Evolutionary conservation across 176 grass and related monocot genomes (phyloP), one percentile per base, ranked within the genome.

Genomic region (Cymbopogon citratus): DNA sequence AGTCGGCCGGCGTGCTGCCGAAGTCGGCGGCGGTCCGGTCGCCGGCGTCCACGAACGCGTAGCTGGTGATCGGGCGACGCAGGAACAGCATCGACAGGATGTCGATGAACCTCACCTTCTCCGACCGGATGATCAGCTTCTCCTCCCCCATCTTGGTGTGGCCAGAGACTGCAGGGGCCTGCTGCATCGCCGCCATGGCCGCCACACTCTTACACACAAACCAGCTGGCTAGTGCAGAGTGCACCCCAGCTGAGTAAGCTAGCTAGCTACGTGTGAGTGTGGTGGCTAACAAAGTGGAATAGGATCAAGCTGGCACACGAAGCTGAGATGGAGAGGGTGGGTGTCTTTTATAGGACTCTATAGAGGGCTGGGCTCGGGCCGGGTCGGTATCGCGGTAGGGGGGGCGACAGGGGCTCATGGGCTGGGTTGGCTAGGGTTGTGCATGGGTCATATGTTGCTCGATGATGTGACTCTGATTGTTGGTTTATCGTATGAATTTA

Each of bases 61-160:
- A 91, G 75, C 83, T 86, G 1, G 57, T 74, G 69, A 91, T 18
- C 3, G 80, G 76, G 24, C 86, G 74, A 2, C 91, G 81, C 5
- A 91, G 69, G 38, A 88, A 16, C 67, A 91, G 34, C 75, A 91
- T 78, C 44, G 88, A 90, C 69, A 91, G 75, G 65, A 94, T 56
- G 80, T 91, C 86, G 40, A 91, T 36, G 59, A 94, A 62, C 75
- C 91, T 44, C 51, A 70, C 67, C 76, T 88, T 91, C 88, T 94
- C 86, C 31, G 70, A 52, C 65, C 83, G 75, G 40, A 84, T 81
- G 36, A 94, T 88, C 71, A 94, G 35, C 73, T 89, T 84, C 87
- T 89, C 85, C 66, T 29, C 77, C 12, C 87, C 87, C 87, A 76
- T 41, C 71, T 85, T 88, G 76, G 70, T 9, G 56, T 23, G 28